These are phyloP conservation scores for Fusarium tjaetaba DNA, from an alignment of 2,329 filamentous ascomycete genomes.

Conservation along the genomic window DNA sequence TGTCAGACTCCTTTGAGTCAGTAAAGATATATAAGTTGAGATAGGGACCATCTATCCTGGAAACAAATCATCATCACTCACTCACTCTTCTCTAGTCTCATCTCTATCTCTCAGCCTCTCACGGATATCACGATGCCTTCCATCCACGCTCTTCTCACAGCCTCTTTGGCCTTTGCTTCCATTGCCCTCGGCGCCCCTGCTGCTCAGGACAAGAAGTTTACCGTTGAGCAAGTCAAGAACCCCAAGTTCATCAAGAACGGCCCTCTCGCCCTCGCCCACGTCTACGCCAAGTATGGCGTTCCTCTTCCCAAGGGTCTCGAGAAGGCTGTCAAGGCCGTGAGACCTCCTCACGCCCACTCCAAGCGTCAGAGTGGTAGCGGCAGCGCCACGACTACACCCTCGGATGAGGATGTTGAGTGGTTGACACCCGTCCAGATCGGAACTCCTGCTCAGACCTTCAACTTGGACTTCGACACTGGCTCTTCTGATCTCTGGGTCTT, in stretches of 20 bases:
- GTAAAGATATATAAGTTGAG: neutral
- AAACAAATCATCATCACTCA: neutral
- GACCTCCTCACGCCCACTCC: slow-evolving; percentile 1
- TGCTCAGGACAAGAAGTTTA: slow-evolving; percentile 34
- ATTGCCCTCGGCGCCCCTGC: slow-evolving; percentile 30
- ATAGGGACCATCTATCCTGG: neutral
- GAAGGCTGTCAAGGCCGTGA: slow-evolving; percentile 38
- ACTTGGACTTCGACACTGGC: slow-evolving; percentile 58
- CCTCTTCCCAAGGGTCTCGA: slow-evolving; percentile 47
- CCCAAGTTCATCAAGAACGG: slow-evolving; percentile 48
- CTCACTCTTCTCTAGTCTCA: neutral
- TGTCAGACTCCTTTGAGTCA: neutral
- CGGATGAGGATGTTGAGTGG: slow-evolving; percentile 50
- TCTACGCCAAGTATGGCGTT: slow-evolving; percentile 52
- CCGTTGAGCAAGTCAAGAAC: slow-evolving; percentile 52
- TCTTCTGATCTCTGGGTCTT: slow-evolving; percentile 61
- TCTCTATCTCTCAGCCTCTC: neutral
- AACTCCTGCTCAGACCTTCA: slow-evolving; percentile 54
- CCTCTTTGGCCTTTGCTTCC: slow-evolving; percentile 38
- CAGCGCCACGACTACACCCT: slow-evolving; percentile 35
- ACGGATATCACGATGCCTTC: slow-evolving; percentile 6
- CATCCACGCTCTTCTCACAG: slow-evolving; percentile 18
- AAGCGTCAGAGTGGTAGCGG: slow-evolving; percentile 47
- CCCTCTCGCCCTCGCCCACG: slow-evolving; percentile 46
- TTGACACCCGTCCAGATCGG: slow-evolving; percentile 55